Evolutionary conservation across 176 grass and related monocot species (phyloP).

Genomic region (Musa itinerans): DNA sequence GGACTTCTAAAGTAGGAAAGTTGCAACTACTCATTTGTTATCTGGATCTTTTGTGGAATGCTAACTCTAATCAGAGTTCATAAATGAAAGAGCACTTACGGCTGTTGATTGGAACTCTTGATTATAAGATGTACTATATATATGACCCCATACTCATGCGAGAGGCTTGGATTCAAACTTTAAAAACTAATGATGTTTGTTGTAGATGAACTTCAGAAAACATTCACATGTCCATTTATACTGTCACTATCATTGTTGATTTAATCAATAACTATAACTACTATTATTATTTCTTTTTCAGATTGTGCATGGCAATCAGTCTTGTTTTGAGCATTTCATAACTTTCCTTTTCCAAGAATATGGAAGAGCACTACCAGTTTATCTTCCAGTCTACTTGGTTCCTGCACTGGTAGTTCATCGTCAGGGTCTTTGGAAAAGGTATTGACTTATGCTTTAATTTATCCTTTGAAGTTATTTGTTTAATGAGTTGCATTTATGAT

Average conservation of each 20-base stretch:
- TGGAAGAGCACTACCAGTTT: constrained; percentile 86
- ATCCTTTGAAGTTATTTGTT: background rate
- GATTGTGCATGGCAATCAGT: constrained; percentile 88
- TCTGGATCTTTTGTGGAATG: no score
- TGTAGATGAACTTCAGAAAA: background rate
- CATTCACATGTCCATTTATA: background rate
- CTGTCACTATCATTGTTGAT: background rate
- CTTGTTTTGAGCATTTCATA: constrained; percentile 69
- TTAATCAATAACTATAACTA: background rate
- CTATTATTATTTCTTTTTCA: constrained; percentile 28
- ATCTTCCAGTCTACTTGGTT: constrained; percentile 82
- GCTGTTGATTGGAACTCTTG: no score
- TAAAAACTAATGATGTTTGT: background rate
- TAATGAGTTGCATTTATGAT: no score
- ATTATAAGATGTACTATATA: no score
- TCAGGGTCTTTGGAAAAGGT: constrained; percentile 83
- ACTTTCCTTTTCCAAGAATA: constrained; percentile 89
- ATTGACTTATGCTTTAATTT: constrained; percentile 18
- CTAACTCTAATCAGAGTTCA: no score
- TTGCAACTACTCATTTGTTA: no score
- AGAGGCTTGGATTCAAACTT: background rate
- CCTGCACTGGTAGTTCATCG: constrained; percentile 95
- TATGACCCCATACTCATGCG: background rate
- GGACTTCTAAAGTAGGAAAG: no score
- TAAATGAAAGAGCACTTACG: no score